These are phyloP conservation scores for Plectosphaerella cucumerina DNA, from an alignment of 2,329 filamentous ascomycete species.

Conservation along the genomic window DNA sequence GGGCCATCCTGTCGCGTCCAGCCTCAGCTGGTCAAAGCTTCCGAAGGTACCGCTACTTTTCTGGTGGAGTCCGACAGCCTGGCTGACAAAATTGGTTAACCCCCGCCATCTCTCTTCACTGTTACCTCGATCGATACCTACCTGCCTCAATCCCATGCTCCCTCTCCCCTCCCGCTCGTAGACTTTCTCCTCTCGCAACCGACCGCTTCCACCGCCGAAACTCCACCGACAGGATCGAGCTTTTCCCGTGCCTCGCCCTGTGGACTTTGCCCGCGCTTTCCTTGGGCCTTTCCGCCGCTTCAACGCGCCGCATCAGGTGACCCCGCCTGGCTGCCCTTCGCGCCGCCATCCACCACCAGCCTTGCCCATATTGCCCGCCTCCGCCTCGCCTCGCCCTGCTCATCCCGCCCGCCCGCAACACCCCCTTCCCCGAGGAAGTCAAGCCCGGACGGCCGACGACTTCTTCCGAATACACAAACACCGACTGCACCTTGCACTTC, in stretches of 20 bases:
- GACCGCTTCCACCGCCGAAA: not conserved
- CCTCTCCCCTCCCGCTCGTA: slow-evolving; percentile 7
- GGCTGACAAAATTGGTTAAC: slow-evolving; percentile 16
- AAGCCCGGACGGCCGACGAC: slow-evolving; percentile 8
- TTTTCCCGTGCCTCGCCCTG: not conserved
- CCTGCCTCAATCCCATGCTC: slow-evolving; percentile 2
- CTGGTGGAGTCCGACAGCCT: slow-evolving; percentile 12
- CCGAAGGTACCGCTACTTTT: slow-evolving; percentile 12
- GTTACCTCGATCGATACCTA: slow-evolving; percentile 9
- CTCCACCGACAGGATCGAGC: not conserved
- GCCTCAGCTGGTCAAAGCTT: slow-evolving; percentile 2
- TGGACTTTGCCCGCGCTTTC: not conserved
- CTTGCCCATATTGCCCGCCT: slow-evolving; percentile 4
- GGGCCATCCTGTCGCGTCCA: no score
- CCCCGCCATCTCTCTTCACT: slow-evolving; percentile 12
- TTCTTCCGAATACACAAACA: no score
- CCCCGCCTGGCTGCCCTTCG: not conserved
- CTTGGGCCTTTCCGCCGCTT: not conserved
- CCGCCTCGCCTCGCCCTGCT: slow-evolving; percentile 13
- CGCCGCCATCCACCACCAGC: no score
- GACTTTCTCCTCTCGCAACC: not conserved
- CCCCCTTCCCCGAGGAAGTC: slow-evolving; percentile 16
- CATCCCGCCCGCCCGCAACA: slow-evolving; percentile 20
- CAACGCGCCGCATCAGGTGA: not conserved
- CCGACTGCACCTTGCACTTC: slow-evolving; percentile 8